Conservation (phyloP, 495 filamentous ascomycete genomes). For the Penicillium ucsense region DNA sequence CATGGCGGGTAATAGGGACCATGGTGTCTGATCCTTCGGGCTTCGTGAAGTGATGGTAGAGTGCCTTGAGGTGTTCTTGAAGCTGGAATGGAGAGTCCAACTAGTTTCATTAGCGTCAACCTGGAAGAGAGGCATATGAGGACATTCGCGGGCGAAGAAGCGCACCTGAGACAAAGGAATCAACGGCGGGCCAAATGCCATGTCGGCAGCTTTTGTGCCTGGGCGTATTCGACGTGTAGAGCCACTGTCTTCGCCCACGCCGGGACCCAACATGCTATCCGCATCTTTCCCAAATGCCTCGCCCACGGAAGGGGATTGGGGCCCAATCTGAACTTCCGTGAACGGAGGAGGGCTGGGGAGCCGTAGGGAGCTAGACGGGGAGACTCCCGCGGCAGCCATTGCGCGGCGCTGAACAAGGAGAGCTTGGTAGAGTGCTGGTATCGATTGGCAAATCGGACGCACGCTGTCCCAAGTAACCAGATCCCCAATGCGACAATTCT, state of each 20-base stretch:
- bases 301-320: constrained; percentile 64
- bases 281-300: constrained; percentile 35
- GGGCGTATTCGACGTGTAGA: constrained; percentile 80
- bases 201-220: constrained; percentile 80
- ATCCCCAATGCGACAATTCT: constrained; percentile 1
- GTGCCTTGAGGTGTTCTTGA: constrained; percentile 93
- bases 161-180: constrained; percentile 70
- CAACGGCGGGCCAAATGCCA: constrained; percentile 83
- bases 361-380: constrained; percentile 71
- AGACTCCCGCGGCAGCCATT: constrained; percentile 47
- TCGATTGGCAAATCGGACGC: constrained; percentile 2
- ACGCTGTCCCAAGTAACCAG: too few species aligned
- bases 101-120: constrained; percentile 30
- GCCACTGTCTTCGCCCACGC: constrained; percentile 49
- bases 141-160: too few species aligned
- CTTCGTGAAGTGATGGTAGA: constrained; percentile 72
- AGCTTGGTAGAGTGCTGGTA: constrained; percentile 8
- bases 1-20: constrained; percentile 60
- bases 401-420: constrained; percentile 5
- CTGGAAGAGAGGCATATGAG: constrained; percentile 11
- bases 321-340: constrained; percentile 81
- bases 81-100: constrained; percentile 95
- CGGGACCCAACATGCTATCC: constrained; percentile 28
- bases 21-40: constrained; percentile 45
- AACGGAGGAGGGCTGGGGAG: constrained; percentile 83